phyloP scores from a whole-genome alignment of 2,329 filamentous ascomycete species.

The Sporothrix dimorphospora region DNA sequence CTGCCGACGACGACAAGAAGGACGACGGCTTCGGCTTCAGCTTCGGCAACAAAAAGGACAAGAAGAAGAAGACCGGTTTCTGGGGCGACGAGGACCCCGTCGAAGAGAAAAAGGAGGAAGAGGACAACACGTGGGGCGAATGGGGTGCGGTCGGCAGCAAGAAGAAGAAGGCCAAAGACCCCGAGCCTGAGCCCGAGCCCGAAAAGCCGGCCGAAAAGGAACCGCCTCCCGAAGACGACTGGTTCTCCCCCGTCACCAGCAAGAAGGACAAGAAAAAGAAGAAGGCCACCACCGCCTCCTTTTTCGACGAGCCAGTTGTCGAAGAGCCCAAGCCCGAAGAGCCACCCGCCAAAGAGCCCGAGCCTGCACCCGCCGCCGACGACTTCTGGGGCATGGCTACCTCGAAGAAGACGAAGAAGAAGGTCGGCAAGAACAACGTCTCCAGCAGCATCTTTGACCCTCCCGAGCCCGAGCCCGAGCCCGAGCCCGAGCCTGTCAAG shows the following conservation, averaged over 20 bases:
- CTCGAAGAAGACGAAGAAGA: slow-evolving; percentile 48
- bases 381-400: slow-evolving; percentile 39
- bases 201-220: slow-evolving; percentile 32
- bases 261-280: slow-evolving; percentile 53
- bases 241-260: slow-evolving; percentile 39
- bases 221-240: slow-evolving; percentile 39
- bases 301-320: slow-evolving; percentile 31
- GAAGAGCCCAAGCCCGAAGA: slow-evolving; percentile 28
- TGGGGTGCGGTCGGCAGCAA: slow-evolving; percentile 47
- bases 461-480: slow-evolving; percentile 27
- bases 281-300: slow-evolving; percentile 33
- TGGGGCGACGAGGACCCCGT: slow-evolving; percentile 43
- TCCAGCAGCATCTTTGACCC: slow-evolving; percentile 30
- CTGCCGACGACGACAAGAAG: slow-evolving; percentile 39
- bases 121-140: slow-evolving; percentile 37
- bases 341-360: slow-evolving; percentile 33
- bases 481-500: slow-evolving; percentile 29
- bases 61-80: slow-evolving; percentile 47
- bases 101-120: slow-evolving; percentile 42
- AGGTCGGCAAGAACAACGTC: slow-evolving; percentile 43
- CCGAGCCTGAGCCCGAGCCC: slow-evolving; percentile 34
- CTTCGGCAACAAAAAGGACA: slow-evolving; percentile 48
- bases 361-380: slow-evolving; percentile 31
- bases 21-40: slow-evolving; percentile 41
- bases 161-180: slow-evolving; percentile 48